Conservation (phyloP, 176 grass and related monocot species). For the Carex cristatella region DNA sequence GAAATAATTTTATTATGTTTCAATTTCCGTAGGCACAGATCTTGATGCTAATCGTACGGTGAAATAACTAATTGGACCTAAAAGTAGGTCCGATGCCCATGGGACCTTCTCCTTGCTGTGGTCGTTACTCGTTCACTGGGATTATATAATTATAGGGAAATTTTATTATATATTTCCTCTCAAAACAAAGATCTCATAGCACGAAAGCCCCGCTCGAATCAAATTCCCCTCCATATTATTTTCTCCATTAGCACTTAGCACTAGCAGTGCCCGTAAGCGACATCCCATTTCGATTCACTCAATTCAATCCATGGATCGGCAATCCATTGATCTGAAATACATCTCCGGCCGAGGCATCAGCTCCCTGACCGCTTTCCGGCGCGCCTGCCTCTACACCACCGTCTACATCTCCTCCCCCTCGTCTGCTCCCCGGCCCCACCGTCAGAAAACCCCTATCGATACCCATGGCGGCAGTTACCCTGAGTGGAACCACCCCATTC, state of each 20-base stretch:
- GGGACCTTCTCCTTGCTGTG: no score
- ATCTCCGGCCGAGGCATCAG: conserved; percentile 49
- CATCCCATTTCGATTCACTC: not conserved
- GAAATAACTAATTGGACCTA: no score
- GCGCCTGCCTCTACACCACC: conserved; percentile 49
- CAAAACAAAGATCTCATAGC: not conserved
- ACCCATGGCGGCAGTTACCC: conserved; percentile 34
- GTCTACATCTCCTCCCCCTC: conserved; percentile 29
- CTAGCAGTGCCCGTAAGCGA: not conserved
- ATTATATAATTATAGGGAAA: not conserved
- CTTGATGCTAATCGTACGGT: no score
- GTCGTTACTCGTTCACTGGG: not conserved
- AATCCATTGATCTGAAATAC: conserved; percentile 43
- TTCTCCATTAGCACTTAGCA: no score
- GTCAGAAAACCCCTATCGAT: conserved; percentile 50
- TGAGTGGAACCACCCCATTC: conserved; percentile 59
- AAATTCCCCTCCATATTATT: not conserved
- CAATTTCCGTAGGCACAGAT: no score
- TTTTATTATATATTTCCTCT: not conserved
- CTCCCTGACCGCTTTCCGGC: conserved; percentile 43
- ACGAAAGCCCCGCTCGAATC: not conserved
- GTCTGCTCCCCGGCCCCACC: conserved; percentile 18
- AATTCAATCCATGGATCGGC: not conserved
- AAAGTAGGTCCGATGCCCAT: no score
- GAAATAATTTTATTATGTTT: no score